Percentiles rank a stretch among this genome's conserved stretches.
phyloP scores from a whole-genome alignment of 2,329 filamentous ascomycete species.

The Zalaria sp. region DNA sequence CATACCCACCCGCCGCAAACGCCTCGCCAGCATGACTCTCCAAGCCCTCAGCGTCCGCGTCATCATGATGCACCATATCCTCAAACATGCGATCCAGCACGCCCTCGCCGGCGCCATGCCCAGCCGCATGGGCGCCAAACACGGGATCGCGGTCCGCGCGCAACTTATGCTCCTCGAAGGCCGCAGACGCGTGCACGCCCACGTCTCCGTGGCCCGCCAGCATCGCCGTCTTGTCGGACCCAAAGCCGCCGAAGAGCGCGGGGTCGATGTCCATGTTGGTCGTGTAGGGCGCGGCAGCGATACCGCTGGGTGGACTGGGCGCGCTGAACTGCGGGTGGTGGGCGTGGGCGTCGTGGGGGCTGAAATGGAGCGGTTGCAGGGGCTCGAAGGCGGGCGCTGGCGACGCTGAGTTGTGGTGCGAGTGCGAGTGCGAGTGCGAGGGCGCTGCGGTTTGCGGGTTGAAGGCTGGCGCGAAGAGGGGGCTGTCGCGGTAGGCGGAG shows the following conservation, averaged over 20 bases:
- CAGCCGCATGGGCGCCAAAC: constrained; percentile 11
- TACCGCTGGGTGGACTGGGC: background rate
- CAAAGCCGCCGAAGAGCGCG: constrained; percentile 4
- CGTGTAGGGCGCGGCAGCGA: too few species aligned
- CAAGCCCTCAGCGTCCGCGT: constrained; percentile 6
- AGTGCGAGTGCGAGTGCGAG: constrained; percentile 14
- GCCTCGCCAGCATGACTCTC: constrained; percentile 4
- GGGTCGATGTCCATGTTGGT: constrained; percentile 6
- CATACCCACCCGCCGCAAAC: constrained; percentile 2
- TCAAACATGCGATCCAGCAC: constrained; percentile 19
- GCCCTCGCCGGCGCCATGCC: constrained; percentile 10
- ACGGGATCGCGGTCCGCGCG: background rate
- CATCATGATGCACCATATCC: constrained; percentile 19
- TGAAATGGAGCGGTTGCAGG: constrained; percentile 2
- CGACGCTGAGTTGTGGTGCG: constrained; percentile 7
- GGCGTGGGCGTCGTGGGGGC: constrained; percentile 4
- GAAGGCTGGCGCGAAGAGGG: constrained; percentile 12
- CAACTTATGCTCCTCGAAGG: constrained; percentile 2
- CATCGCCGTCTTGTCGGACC: too few species aligned
- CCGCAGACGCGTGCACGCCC: constrained; percentile 13
- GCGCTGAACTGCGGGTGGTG: background rate
- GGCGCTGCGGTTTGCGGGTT: background rate
- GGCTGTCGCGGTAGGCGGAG: constrained; percentile 12
- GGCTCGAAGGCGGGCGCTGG: constrained; percentile 9
- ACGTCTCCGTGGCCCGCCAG: too few species aligned